A percentile compares a stretch with the other conserved stretches of the same genome.
Conservation (phyloP, 257 asterid species). For the Plantago ovata region DNA sequence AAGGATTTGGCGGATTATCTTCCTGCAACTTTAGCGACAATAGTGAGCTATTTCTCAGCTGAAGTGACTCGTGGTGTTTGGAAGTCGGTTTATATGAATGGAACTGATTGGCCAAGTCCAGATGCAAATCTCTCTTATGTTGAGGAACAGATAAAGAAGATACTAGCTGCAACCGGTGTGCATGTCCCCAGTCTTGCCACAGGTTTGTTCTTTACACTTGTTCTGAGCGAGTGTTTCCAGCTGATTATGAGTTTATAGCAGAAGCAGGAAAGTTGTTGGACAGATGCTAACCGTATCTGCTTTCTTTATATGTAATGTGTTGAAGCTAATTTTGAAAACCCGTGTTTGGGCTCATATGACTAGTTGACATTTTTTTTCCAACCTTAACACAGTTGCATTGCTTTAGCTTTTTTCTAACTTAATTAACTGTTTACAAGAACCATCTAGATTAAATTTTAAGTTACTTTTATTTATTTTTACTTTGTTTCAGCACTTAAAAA, state of each 20-base stretch:
- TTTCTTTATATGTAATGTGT: no score
- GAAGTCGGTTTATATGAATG: conserved; percentile 94
- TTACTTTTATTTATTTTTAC: no score
- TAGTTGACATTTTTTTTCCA: no score
- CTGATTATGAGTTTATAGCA: neutral
- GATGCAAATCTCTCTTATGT: conserved; percentile 86
- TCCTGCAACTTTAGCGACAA: conserved; percentile 95
- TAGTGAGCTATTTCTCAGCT: conserved; percentile 94
- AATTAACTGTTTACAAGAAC: no score
- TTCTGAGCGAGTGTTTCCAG: neutral
- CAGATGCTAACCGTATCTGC: no score
- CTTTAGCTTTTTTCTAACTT: no score
- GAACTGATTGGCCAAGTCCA: conserved; percentile 99
- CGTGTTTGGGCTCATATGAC: no score
- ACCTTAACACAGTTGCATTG: no score
- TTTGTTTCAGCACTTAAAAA: no score
- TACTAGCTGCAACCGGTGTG: conserved; percentile 91
- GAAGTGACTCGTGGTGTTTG: conserved; percentile 98
- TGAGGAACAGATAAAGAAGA: conserved; percentile 92
- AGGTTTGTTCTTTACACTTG: conserved; percentile 56
- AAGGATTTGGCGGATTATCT: conserved; percentile 96
- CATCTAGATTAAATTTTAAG: no score
- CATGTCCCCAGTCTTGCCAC: conserved; percentile 92
- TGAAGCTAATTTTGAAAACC: no score
- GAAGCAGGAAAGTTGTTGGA: no score